Evolutionary conservation across 2,329 filamentous ascomycete species (phyloP).

Genomic region (Epichloe uncinata): DNA sequence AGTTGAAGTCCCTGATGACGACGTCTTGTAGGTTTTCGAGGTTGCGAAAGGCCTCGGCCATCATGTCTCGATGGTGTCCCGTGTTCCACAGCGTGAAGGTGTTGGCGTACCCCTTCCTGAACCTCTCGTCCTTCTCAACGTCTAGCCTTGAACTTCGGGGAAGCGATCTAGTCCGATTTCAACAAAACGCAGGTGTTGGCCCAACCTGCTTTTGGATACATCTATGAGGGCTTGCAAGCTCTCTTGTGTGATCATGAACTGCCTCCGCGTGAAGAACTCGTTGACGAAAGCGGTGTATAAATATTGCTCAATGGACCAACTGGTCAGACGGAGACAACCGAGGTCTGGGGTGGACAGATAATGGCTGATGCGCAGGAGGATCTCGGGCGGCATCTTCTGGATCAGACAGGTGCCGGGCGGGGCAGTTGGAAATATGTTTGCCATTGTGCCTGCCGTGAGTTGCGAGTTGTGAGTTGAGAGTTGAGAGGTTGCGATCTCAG

Average conservation of each 20-base stretch:
- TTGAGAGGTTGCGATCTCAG: no score
- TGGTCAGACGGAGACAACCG: constrained; percentile 38
- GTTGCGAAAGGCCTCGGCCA: constrained; percentile 41
- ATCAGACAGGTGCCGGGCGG: constrained; percentile 11
- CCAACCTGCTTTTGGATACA: constrained; percentile 35
- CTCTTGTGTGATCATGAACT: constrained; percentile 48
- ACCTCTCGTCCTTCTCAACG: constrained; percentile 6
- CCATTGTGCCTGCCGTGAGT: background rate
- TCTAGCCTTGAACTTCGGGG: constrained; percentile 6
- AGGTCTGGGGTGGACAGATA: constrained; percentile 43
- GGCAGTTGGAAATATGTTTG: background rate
- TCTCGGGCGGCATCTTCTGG: constrained; percentile 39
- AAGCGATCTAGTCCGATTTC: constrained; percentile 18
- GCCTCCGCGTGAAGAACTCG: constrained; percentile 52
- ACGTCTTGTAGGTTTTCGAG: constrained; percentile 41
- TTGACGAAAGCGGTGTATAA: constrained; percentile 42
- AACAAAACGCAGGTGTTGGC: constrained; percentile 23
- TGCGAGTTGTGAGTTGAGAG: no score
- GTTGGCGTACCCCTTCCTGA: constrained; percentile 11
- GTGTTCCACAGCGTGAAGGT: constrained; percentile 22
- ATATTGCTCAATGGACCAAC: constrained; percentile 38
- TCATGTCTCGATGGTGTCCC: constrained; percentile 37
- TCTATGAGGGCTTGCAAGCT: constrained; percentile 42
- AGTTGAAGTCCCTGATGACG: constrained; percentile 46
- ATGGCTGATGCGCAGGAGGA: constrained; percentile 41